phyloP scores from a whole-genome alignment of 441 rosid genomes.

The Macaranga tanarius region DNA sequence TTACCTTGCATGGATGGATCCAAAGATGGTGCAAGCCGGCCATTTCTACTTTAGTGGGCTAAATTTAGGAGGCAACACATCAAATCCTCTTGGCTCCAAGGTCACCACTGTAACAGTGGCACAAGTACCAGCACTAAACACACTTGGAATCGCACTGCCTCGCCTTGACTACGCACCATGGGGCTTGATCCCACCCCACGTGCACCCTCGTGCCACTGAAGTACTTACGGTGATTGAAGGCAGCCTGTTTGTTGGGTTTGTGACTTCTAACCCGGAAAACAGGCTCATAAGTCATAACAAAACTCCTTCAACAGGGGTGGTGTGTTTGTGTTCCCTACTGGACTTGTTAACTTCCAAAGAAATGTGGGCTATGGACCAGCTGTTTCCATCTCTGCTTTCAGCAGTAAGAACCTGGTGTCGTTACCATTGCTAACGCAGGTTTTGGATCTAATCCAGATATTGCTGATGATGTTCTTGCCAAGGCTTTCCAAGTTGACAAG shows the following conservation, averaged over 20 bases:
- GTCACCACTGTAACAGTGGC: constrained; percentile 2
- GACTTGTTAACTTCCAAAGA: constrained; percentile 4
- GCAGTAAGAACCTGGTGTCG: constrained; percentile 1
- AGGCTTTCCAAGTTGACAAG: constrained; percentile 10
- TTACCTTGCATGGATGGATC: constrained; percentile 13
- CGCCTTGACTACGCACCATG: constrained; percentile 10
- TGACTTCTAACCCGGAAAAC: constrained; percentile 14
- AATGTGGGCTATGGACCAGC: background rate
- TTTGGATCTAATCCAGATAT: constrained; percentile 6
- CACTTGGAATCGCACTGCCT: constrained; percentile 6
- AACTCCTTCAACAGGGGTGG: constrained; percentile 3
- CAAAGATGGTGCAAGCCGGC: constrained; percentile 1
- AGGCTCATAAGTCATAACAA: background rate
- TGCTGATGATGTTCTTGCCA: background rate
- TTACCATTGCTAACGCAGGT: background rate
- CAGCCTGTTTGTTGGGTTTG: background rate
- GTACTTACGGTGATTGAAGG: background rate
- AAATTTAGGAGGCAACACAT: constrained; percentile 6
- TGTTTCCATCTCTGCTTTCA: background rate
- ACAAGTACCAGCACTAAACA: constrained; percentile 12
- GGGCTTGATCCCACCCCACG: constrained; percentile 7
- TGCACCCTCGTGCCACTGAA: background rate
- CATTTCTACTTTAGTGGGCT: constrained; percentile 9
- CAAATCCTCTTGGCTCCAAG: background rate
- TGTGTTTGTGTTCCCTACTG: constrained; percentile 13